These are phyloP conservation scores for Monosporascus sp. DNA, from an alignment of 2,329 filamentous ascomycete genomes.

Conservation along the genomic window DNA sequence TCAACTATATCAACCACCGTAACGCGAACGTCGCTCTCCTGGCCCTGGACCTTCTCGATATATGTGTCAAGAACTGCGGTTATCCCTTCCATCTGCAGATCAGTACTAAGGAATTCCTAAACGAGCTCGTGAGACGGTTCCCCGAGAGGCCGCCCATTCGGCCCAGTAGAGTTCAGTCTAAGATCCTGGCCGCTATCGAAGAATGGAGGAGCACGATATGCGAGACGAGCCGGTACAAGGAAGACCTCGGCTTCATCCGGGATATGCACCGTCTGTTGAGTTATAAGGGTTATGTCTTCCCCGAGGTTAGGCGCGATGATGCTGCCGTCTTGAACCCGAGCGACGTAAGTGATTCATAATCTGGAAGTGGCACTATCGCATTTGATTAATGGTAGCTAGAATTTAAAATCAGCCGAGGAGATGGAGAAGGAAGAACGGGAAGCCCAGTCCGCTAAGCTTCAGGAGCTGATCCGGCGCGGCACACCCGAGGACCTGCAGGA, in stretches of 20 bases:
- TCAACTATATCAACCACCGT: slow-evolving; percentile 91
- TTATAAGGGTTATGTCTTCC: slow-evolving; percentile 96
- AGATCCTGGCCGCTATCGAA: slow-evolving; percentile 93
- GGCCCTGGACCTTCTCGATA: slow-evolving; percentile 88
- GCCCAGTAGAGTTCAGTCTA: slow-evolving; percentile 78
- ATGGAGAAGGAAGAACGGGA: slow-evolving; percentile 97
- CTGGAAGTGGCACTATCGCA: no score
- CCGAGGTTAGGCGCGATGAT: slow-evolving; percentile 86
- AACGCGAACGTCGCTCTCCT: slow-evolving; percentile 93
- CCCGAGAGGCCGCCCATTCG: slow-evolving; percentile 88
- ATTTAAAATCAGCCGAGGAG: slow-evolving; percentile 91
- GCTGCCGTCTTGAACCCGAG: slow-evolving; percentile 94
- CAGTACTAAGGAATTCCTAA: slow-evolving; percentile 97
- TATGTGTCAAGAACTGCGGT: slow-evolving; percentile 99
- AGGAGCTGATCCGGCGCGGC: slow-evolving; percentile 90
- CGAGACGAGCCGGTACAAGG: slow-evolving; percentile 95
- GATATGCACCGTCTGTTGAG: slow-evolving; percentile 96
- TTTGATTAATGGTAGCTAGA: slow-evolving; percentile 45
- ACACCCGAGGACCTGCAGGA: slow-evolving; percentile 92
- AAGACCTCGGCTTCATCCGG: slow-evolving; percentile 90
- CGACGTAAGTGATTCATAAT: slow-evolving; percentile 62
- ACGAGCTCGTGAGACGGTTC: slow-evolving; percentile 93
- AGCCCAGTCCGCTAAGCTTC: slow-evolving; percentile 95
- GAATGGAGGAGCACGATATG: slow-evolving; percentile 99
- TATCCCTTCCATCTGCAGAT: slow-evolving; percentile 99